phyloP scores from a whole-genome alignment of 352 stramenopile genomes.

The Aphanomyces cochlioides region DNA sequence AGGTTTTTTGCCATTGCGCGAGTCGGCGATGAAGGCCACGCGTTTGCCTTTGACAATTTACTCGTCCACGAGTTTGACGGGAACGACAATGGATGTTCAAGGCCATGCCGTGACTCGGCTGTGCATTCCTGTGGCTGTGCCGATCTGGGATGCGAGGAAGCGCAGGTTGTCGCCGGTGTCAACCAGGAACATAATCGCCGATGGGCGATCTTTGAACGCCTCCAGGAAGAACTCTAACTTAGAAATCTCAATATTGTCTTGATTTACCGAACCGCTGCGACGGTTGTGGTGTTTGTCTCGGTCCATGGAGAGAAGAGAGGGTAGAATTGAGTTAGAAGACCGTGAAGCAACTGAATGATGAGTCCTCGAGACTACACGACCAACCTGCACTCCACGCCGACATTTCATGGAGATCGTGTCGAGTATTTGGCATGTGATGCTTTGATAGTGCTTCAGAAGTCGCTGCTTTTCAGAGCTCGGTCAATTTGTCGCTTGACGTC shows the following conservation, averaged over 20 bases:
- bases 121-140: constrained; percentile 81
- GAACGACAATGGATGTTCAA: constrained; percentile 76
- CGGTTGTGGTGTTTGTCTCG: no score
- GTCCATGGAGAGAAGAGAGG: no score
- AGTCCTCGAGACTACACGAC: no score
- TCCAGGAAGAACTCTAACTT: constrained; percentile 25
- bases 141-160: constrained; percentile 72
- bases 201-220: constrained; percentile 85
- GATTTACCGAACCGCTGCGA: no score
- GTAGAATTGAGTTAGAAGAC: no score
- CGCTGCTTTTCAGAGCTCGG: constrained; percentile 30
- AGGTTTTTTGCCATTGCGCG: constrained; percentile 83
- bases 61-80: constrained; percentile 60
- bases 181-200: constrained; percentile 87
- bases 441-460: constrained; percentile 35
- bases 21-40: constrained; percentile 74
- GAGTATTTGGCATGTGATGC: no score
- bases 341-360: no score
- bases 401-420: no score
- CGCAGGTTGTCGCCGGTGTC: constrained; percentile 55
- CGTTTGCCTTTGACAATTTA: constrained; percentile 88
- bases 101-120: constrained; percentile 69
- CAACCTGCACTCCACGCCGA: no score
- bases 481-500: constrained; percentile 70
- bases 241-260: no score